These are phyloP conservation scores for Blastomyces gilchristii DNA, from an alignment of 2,329 filamentous ascomycete genomes.

Conservation along the genomic window DNA sequence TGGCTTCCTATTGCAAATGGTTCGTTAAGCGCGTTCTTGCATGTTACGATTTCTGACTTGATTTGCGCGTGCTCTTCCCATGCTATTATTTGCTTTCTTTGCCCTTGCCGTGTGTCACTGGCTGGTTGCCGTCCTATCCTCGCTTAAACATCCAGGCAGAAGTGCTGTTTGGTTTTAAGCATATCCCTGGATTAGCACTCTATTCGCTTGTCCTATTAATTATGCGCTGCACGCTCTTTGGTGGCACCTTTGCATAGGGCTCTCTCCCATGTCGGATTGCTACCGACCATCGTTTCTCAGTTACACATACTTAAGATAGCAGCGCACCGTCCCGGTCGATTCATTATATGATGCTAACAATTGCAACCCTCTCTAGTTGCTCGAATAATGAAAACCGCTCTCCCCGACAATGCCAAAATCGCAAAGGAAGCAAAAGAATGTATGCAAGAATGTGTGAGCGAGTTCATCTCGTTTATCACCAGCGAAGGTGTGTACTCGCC, in stretches of 20 bases:
- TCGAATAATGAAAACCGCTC: conserved; percentile 95
- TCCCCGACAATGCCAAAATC: conserved; percentile 97
- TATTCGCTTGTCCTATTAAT: conserved; percentile 37
- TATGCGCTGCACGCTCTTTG: conserved; percentile 31
- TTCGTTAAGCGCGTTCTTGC: conserved; percentile 52
- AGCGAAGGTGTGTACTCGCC: conserved; percentile 68
- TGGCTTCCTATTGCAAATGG: conserved; percentile 99
- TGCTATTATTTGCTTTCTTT: conserved; percentile 15
- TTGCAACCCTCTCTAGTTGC: conserved; percentile 89
- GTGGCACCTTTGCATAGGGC: conserved; percentile 8
- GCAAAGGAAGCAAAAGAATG: conserved; percentile 98
- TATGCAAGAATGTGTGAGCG: conserved; percentile 99
- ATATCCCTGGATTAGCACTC: conserved; percentile 15
- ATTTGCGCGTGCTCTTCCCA: conserved; percentile 37
- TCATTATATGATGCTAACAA: conserved; percentile 75
- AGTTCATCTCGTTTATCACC: conserved; percentile 99
- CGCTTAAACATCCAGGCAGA: conserved; percentile 8
- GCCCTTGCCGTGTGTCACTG: conserved; percentile 19
- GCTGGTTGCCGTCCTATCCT: conserved; percentile 22
- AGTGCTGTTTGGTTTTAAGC: conserved; percentile 7
- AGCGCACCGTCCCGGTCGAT: conserved; percentile 15
- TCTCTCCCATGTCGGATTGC: conserved; percentile 8
- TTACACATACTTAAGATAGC: not conserved
- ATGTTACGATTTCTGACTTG: conserved; percentile 27
- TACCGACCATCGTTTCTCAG: conserved; percentile 11